phyloP scores from a whole-genome alignment of 345 rosid species.

The sweet orange (Citrus sinensis) region DNA sequence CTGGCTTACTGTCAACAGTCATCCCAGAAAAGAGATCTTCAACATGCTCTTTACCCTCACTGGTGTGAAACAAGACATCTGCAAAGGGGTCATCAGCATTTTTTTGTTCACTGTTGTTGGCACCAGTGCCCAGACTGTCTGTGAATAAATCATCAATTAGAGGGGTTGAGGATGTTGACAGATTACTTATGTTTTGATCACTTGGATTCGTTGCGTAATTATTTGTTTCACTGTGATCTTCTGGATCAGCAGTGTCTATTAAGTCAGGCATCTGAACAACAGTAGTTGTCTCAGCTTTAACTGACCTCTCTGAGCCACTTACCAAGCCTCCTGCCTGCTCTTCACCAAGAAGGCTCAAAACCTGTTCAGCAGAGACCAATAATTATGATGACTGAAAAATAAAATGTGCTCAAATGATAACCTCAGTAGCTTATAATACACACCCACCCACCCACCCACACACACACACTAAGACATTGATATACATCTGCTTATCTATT shows the following conservation, averaged over 20 bases:
- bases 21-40: constrained; percentile 86
- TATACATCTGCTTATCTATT: neutral
- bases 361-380: constrained; percentile 41
- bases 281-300: constrained; percentile 38
- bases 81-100: constrained; percentile 79
- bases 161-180: constrained; percentile 34
- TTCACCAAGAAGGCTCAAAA: constrained; percentile 69
- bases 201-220: constrained; percentile 30
- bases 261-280: constrained; percentile 64
- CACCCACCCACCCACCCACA: neutral
- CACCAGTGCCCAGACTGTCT: constrained; percentile 39
- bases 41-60: constrained; percentile 33
- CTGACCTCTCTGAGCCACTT: constrained; percentile 40
- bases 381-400: neutral
- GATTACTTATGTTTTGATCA: constrained; percentile 39
- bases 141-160: constrained; percentile 77
- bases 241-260: constrained; percentile 70
- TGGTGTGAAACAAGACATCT: constrained; percentile 74
- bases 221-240: constrained; percentile 43
- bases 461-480: neutral
- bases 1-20: constrained; percentile 54
- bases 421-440: neutral
- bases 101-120: constrained; percentile 36
- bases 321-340: constrained; percentile 36
- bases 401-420: constrained; percentile 1